Conservation (phyloP, 371 early-diverging fungal genomes). For the Amoeboaphelidium protococcarum region DNA sequence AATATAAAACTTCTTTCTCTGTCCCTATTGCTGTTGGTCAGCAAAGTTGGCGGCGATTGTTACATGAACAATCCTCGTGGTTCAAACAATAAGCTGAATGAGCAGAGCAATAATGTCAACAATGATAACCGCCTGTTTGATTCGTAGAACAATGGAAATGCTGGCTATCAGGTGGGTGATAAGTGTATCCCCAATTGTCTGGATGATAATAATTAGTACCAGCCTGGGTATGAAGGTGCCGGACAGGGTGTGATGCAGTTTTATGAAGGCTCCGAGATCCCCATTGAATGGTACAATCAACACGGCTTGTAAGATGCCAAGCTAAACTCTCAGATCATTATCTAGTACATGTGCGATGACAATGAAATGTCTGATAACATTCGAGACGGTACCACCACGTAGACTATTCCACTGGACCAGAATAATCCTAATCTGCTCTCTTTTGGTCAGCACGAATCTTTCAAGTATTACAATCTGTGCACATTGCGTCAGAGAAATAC, state of each 20-base stretch:
- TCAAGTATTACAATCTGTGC: slow-evolving; percentile 7
- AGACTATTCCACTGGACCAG: slow-evolving; percentile 5
- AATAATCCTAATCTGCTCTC: slow-evolving; percentile 1
- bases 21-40: too few species aligned
- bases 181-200: not conserved
- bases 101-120: slow-evolving; percentile 7
- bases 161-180: slow-evolving; percentile 8
- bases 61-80: slow-evolving; percentile 13
- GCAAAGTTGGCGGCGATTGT: slow-evolving; percentile 3
- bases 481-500: slow-evolving; percentile 7
- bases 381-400: slow-evolving; percentile 8
- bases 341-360: slow-evolving; percentile 11
- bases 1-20: too few species aligned
- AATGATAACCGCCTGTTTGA: slow-evolving; percentile 11
- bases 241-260: slow-evolving; percentile 2
- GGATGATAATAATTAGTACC: not conserved
- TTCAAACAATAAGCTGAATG: slow-evolving; percentile 11
- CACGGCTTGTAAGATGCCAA: slow-evolving; percentile 6
- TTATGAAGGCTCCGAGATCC: slow-evolving; percentile 3
- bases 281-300: slow-evolving; percentile 4
- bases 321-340: slow-evolving; percentile 6
- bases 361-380: slow-evolving; percentile 1
- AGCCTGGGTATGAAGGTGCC: not conserved
- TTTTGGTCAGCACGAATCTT: slow-evolving; percentile 12
- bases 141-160: slow-evolving; percentile 11